phyloP scores from a whole-genome alignment of 2,329 filamentous ascomycete species.

The Penicillium hesseltinei region DNA sequence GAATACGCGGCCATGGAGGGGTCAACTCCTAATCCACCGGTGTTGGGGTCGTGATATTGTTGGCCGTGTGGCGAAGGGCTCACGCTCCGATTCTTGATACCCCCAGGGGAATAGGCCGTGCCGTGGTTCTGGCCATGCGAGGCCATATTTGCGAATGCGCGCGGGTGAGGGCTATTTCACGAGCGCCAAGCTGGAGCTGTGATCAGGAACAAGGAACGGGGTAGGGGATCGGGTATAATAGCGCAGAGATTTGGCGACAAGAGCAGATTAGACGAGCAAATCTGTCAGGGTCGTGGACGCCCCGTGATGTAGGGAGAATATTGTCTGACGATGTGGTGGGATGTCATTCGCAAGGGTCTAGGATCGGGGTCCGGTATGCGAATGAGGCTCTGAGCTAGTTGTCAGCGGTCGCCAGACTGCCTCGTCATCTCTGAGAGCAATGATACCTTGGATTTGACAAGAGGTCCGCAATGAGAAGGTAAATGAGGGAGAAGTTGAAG shows the following conservation, averaged over 20 bases:
- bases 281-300: slow-evolving; percentile 8
- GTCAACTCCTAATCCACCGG: slow-evolving; percentile 35
- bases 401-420: slow-evolving; percentile 6
- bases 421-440: background rate
- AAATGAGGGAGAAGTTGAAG: slow-evolving; percentile 6
- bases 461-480: background rate
- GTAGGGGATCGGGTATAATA: background rate
- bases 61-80: slow-evolving; percentile 45
- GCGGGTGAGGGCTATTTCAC: slow-evolving; percentile 14
- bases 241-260: background rate
- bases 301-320: slow-evolving; percentile 3
- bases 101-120: slow-evolving; percentile 37
- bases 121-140: slow-evolving; percentile 34
- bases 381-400: slow-evolving; percentile 7
- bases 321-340: slow-evolving; percentile 4
- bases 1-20: slow-evolving; percentile 37
- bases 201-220: background rate
- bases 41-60: slow-evolving; percentile 36
- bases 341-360: slow-evolving; percentile 21
- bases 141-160: slow-evolving; percentile 28
- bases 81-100: slow-evolving; percentile 41
- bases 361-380: background rate
- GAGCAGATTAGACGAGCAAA: background rate
- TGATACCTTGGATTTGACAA: slow-evolving; percentile 4
- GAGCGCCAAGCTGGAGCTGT: background rate